A percentile compares a stretch with the other conserved stretches of the same genome.
Conservation (phyloP, 768 basidiomycete genomes). For the Mycena leptocephala region DNA sequence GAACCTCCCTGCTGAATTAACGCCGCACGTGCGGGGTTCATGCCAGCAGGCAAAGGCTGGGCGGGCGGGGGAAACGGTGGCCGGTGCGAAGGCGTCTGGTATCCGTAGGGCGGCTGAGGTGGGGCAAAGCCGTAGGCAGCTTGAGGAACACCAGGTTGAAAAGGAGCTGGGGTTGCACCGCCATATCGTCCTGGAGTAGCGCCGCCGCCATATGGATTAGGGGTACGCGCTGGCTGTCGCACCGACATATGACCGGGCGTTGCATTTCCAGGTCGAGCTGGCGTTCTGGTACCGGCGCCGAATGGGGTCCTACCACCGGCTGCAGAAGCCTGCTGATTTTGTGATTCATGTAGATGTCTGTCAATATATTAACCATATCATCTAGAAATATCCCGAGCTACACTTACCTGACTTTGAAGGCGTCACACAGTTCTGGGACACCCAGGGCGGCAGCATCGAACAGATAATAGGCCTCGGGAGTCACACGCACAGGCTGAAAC, state of each 20-base stretch:
- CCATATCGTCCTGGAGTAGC: slow-evolving; percentile 51
- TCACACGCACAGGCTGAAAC: slow-evolving; percentile 86
- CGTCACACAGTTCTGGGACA: slow-evolving; percentile 95
- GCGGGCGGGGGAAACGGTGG: slow-evolving; percentile 60
- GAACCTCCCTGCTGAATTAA: slow-evolving; percentile 71
- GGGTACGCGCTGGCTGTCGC: slow-evolving; percentile 82
- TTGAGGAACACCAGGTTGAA: slow-evolving; percentile 51
- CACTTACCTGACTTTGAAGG: slow-evolving; percentile 90
- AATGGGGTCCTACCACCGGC: slow-evolving; percentile 88
- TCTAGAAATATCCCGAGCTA: not conserved
- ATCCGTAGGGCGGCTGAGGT: slow-evolving; percentile 58
- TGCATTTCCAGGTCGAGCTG: slow-evolving; percentile 80
- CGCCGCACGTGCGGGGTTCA: slow-evolving; percentile 79
- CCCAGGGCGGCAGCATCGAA: slow-evolving; percentile 93
- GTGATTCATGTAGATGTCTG: slow-evolving; percentile 87
- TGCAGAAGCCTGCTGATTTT: slow-evolving; percentile 62
- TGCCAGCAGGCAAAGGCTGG: slow-evolving; percentile 67
- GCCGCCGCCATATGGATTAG: slow-evolving; percentile 80
- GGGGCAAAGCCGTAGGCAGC: slow-evolving; percentile 42
- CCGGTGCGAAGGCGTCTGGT: slow-evolving; percentile 66
- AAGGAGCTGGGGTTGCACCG: slow-evolving; percentile 63
- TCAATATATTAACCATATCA: slow-evolving; percentile 9
- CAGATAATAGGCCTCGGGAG: slow-evolving; percentile 91
- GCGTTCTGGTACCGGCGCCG: slow-evolving; percentile 81
- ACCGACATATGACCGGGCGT: slow-evolving; percentile 89